Percentiles rank a stretch among this genome's conserved stretches.
Evolutionary conservation across 352 stramenopile genomes (phyloP).

Genomic region (Pelagophyceae sp.): DNA sequence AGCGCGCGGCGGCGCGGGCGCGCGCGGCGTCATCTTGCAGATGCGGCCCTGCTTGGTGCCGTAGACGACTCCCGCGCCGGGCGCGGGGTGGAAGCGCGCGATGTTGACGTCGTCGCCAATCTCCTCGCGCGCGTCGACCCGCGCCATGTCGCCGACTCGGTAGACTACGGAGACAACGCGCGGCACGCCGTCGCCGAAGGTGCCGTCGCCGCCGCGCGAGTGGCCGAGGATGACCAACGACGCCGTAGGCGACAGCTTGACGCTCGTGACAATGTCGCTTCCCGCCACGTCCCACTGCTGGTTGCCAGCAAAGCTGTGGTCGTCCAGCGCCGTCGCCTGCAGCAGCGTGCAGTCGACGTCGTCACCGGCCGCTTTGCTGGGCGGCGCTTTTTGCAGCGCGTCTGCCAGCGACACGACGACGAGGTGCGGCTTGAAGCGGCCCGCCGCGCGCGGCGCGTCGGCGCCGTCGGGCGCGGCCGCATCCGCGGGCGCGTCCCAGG

Average conservation of each 20-base stretch:
- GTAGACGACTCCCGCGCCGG: conserved; percentile 91
- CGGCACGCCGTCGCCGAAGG: conserved; percentile 16
- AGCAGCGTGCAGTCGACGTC: conserved; percentile 62
- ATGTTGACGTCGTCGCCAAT: conserved; percentile 96
- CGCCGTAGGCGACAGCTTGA: conserved; percentile 73
- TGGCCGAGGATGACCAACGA: conserved; percentile 70
- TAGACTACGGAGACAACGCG: conserved; percentile 64
- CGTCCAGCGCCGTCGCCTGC: conserved; percentile 63
- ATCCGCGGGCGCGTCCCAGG: background rate
- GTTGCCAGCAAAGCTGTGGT: background rate
- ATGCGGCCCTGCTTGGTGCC: conserved; percentile 39
- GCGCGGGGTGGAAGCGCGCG: conserved; percentile 90
- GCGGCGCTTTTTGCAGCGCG: no score
- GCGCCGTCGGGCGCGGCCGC: background rate
- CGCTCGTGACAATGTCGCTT: conserved; percentile 60
- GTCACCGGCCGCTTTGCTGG: background rate
- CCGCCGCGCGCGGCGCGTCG: background rate
- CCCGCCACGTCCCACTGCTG: conserved; percentile 56
- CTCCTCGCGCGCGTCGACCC: conserved; percentile 67
- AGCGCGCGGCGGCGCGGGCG: background rate
- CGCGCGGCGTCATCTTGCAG: conserved; percentile 8
- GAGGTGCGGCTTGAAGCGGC: conserved; percentile 7
- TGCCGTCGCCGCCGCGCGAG: conserved; percentile 65
- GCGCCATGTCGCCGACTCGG: conserved; percentile 71
- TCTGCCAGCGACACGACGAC: conserved; percentile 14